Conservation (phyloP, 345 rosid species). For the Gossypium turneri region DNA sequence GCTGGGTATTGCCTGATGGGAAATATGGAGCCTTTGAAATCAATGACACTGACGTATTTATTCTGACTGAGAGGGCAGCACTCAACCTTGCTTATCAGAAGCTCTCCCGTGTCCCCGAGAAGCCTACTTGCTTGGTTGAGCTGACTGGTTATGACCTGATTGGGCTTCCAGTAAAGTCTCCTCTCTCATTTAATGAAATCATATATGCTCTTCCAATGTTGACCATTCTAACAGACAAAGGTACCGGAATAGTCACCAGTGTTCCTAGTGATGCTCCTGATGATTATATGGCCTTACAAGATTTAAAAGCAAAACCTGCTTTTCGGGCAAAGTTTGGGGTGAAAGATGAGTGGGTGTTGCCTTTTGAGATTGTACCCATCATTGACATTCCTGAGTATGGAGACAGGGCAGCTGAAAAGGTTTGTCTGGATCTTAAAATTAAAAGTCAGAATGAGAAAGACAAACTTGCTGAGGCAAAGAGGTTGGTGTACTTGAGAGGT, state of each 20-base stretch:
- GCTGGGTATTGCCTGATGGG: slow-evolving; percentile 95
- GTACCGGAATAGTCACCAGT: slow-evolving; percentile 92
- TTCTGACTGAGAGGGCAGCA: slow-evolving; percentile 73
- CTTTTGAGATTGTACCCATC: slow-evolving; percentile 68
- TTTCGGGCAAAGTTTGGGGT: slow-evolving; percentile 66
- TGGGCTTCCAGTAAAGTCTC: slow-evolving; percentile 78
- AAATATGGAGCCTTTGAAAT: slow-evolving; percentile 90
- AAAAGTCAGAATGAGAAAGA: slow-evolving; percentile 93
- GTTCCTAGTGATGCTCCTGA: slow-evolving; percentile 99
- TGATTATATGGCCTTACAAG: slow-evolving; percentile 82
- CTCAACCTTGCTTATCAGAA: slow-evolving; percentile 87
- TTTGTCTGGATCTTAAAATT: slow-evolving; percentile 75
- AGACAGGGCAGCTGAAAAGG: slow-evolving; percentile 82
- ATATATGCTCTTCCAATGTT: slow-evolving; percentile 93
- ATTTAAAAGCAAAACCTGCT: slow-evolving; percentile 76
- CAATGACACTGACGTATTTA: slow-evolving; percentile 69
- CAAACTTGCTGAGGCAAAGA: slow-evolving; percentile 87
- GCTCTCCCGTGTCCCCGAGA: slow-evolving; percentile 61
- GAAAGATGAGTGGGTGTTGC: slow-evolving; percentile 84
- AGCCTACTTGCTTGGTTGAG: slow-evolving; percentile 75
- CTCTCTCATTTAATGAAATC: slow-evolving; percentile 59
- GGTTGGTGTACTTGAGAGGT: slow-evolving; percentile 79
- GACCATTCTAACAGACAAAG: slow-evolving; percentile 87
- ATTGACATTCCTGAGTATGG: slow-evolving; percentile 83
- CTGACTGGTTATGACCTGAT: slow-evolving; percentile 80